Conservation (phyloP, 345 rosid species). For the Populus ilicifolia region DNA sequence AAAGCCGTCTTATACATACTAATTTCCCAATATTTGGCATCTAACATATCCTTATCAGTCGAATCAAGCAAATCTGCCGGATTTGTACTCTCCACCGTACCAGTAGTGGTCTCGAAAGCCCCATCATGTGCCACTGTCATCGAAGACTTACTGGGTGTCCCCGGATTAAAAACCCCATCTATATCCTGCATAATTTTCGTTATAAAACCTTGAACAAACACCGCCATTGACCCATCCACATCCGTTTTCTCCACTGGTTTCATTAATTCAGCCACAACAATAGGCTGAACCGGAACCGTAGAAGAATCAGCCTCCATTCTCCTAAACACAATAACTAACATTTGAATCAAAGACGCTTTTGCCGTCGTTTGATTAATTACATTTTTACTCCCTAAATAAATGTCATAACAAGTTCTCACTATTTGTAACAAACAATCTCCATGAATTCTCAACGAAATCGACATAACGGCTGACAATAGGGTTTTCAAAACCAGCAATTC, state of each 20-base stretch:
- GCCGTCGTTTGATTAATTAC: conserved; percentile 91
- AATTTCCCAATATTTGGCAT: conserved; percentile 99
- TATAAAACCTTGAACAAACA: conserved; percentile 84
- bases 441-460: conserved; percentile 78
- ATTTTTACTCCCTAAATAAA: conserved; percentile 86
- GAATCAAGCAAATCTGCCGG: conserved; percentile 69
- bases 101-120: conserved; percentile 60
- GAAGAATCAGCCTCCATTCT: conserved; percentile 99
- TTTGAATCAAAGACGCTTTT: conserved; percentile 90
- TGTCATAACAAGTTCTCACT: conserved; percentile 91
- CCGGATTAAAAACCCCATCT: conserved; percentile 62
- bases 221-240: conserved; percentile 64
- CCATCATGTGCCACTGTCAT: conserved; percentile 56
- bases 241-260: conserved; percentile 81
- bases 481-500: conserved; percentile 74
- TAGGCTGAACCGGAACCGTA: conserved; percentile 90
- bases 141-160: conserved; percentile 46
- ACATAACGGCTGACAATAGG: conserved; percentile 83
- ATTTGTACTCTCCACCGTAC: conserved; percentile 53
- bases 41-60: conserved; percentile 91
- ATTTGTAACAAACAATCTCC: conserved; percentile 87
- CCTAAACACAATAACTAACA: conserved; percentile 93
- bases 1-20: conserved; percentile 98
- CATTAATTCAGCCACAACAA: conserved; percentile 98
- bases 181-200: conserved; percentile 76